A percentile compares a stretch with the other conserved stretches of the same genome.
Evolutionary conservation across 2,329 filamentous ascomycete species (phyloP).

Genomic region (Kalmusia sp.): DNA sequence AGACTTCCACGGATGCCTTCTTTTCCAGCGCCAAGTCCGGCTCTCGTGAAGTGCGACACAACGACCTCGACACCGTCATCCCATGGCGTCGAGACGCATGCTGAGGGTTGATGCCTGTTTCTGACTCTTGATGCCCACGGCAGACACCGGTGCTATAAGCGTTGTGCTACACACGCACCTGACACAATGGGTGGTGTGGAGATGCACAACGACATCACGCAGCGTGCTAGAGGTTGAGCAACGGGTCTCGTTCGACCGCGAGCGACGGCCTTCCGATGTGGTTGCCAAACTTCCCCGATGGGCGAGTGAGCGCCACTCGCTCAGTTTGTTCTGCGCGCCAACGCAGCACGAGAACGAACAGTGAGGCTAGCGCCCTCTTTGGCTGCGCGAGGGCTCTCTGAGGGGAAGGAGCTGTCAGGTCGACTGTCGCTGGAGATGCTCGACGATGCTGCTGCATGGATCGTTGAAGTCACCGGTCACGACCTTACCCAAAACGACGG

Average conservation of each 20-base stretch:
- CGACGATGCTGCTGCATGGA: conserved; percentile 18
- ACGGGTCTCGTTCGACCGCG: conserved; percentile 11
- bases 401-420: no score
- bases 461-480: conserved; percentile 21
- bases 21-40: conserved; percentile 35
- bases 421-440: conserved; percentile 8
- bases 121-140: background rate
- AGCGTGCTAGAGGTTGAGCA: conserved; percentile 5
- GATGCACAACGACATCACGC: conserved; percentile 14
- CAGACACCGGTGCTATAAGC: background rate
- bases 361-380: conserved; percentile 21
- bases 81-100: background rate
- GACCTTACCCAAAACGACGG: conserved; percentile 11
- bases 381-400: no score
- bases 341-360: conserved; percentile 32
- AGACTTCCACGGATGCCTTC: conserved; percentile 24
- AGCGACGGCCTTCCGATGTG: conserved; percentile 14
- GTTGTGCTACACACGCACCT: background rate
- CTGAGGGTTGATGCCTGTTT: background rate
- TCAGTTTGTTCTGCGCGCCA: conserved; percentile 27
- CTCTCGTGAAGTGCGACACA: conserved; percentile 26
- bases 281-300: conserved; percentile 10
- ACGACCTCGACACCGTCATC: background rate
- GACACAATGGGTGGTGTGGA: conserved; percentile 29
- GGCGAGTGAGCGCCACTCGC: conserved; percentile 9